Evolutionary conservation across 805 yeast genomes (phyloP).

Genomic region (Sugiyamaella smithiae): DNA sequence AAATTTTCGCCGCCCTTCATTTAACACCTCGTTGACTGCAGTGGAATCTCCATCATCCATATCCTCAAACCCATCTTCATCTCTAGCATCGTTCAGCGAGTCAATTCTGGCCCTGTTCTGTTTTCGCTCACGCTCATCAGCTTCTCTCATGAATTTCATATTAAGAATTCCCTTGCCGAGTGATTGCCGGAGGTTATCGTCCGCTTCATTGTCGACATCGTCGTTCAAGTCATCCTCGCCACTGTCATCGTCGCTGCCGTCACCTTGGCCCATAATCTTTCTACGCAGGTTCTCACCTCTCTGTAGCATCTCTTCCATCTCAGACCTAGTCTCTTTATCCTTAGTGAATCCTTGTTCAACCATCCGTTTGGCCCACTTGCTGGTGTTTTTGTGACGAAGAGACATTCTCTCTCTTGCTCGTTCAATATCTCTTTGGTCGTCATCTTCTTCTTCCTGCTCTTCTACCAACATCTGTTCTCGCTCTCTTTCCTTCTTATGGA

Average conservation of each 20-base stretch:
- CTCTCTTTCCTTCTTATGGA: slow-evolving; percentile 78
- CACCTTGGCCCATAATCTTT: slow-evolving; percentile 68
- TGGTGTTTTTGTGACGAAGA: slow-evolving; percentile 80
- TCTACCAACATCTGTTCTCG: slow-evolving; percentile 67
- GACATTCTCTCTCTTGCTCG: slow-evolving; percentile 93
- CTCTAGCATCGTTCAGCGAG: slow-evolving; percentile 45
- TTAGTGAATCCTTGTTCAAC: slow-evolving; percentile 86
- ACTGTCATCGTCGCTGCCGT: slow-evolving; percentile 39
- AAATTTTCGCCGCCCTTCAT: slow-evolving; percentile 78
- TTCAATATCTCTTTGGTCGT: slow-evolving; percentile 63
- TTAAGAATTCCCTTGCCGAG: slow-evolving; percentile 87
- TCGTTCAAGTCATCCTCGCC: slow-evolving; percentile 44
- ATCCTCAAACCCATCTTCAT: slow-evolving; percentile 38
- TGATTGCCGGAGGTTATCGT: slow-evolving; percentile 34
- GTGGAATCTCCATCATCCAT: slow-evolving; percentile 35
- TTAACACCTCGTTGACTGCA: slow-evolving; percentile 46
- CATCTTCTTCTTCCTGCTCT: slow-evolving; percentile 47
- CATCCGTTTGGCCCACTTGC: slow-evolving; percentile 89
- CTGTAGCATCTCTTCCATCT: slow-evolving; percentile 90
- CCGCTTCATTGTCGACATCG: slow-evolving; percentile 29
- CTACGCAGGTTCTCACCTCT: slow-evolving; percentile 75
- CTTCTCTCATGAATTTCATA: slow-evolving; percentile 95
- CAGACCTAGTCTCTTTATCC: slow-evolving; percentile 78
- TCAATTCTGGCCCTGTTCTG: slow-evolving; percentile 56
- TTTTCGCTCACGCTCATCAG: slow-evolving; percentile 65